Evolutionary conservation across 2,329 filamentous ascomycete species (phyloP).

Genomic region (Aotearoamyces nothofagi): DNA sequence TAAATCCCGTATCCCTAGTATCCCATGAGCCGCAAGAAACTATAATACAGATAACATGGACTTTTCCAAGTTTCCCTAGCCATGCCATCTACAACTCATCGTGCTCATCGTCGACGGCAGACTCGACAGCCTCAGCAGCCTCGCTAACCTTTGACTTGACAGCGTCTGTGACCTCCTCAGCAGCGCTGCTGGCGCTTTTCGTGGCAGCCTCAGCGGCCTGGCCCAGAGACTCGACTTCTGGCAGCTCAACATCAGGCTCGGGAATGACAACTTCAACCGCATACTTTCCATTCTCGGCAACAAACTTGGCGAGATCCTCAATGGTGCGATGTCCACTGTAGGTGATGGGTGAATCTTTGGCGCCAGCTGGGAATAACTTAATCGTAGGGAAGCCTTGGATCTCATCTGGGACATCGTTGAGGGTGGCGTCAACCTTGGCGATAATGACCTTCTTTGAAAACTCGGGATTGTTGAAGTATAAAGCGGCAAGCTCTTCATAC

Average conservation of each 20-base stretch:
- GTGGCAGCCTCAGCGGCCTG: conserved; percentile 24
- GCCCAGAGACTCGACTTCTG: conserved; percentile 21
- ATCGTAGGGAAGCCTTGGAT: conserved; percentile 98
- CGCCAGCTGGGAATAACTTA: conserved; percentile 88
- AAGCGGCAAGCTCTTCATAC: conserved; percentile 78
- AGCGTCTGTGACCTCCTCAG: conserved; percentile 32
- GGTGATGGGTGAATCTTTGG: conserved; percentile 71
- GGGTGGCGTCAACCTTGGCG: conserved; percentile 93
- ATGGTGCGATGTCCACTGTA: conserved; percentile 81
- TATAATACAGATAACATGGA: conserved; percentile 13
- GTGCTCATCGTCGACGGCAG: conserved; percentile 27
- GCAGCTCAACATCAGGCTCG: conserved; percentile 31
- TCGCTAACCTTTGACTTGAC: conserved; percentile 29
- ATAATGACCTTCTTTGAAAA: conserved; percentile 77
- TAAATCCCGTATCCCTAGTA: too few species aligned
- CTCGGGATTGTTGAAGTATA: conserved; percentile 61
- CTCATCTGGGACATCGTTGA: conserved; percentile 93
- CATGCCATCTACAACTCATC: conserved; percentile 57
- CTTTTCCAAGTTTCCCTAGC: conserved; percentile 3
- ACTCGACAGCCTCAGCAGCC: conserved; percentile 25
- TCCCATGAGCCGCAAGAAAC: conserved; percentile 8
- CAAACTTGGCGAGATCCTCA: conserved; percentile 82
- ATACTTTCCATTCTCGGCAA: conserved; percentile 91
- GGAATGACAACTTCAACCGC: conserved; percentile 51
- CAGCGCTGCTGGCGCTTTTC: conserved; percentile 23